A percentile compares a stretch with the other conserved stretches of the same genome.
phyloP scores from a whole-genome alignment of 257 asterid species.

The Nicotiana otophora region DNA sequence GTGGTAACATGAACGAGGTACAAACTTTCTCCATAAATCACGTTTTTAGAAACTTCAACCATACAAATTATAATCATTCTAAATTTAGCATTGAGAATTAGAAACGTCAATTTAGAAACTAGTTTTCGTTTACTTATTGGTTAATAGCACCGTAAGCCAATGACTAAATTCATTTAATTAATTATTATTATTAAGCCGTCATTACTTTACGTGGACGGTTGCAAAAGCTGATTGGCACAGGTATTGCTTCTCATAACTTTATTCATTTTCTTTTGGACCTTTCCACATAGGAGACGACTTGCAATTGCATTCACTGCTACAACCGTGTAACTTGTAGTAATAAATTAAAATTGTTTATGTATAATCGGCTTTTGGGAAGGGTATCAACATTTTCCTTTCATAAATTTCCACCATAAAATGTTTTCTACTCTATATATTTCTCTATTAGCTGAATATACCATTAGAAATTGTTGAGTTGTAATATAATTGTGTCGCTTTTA shows the following conservation, averaged over 20 bases:
- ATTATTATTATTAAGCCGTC: constrained; percentile 5
- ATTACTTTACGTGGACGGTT: constrained; percentile 26
- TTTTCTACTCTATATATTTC: not conserved
- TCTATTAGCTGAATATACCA: not conserved
- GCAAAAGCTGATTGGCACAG: constrained; percentile 14
- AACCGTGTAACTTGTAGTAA: not conserved
- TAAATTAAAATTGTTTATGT: not conserved
- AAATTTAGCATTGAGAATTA: not conserved
- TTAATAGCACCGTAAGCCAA: not conserved
- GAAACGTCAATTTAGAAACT: not conserved
- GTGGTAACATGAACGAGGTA: not conserved
- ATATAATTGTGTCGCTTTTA: not conserved
- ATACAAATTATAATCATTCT: not conserved
- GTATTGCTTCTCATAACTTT: constrained; percentile 5
- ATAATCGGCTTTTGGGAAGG: not conserved
- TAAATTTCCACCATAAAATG: not conserved
- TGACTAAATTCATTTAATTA: not conserved
- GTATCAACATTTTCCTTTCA: not conserved
- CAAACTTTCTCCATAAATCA: no score
- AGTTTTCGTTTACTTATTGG: not conserved
- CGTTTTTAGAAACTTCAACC: not conserved
- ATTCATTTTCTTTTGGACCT: constrained; percentile 9
- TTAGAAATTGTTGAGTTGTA: not conserved
- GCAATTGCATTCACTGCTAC: not conserved
- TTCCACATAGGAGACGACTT: not conserved